A percentile compares a stretch with the other conserved stretches of the same genome.
Conservation (phyloP, 768 basidiomycete genomes). For the Lactifluus volemus region DNA sequence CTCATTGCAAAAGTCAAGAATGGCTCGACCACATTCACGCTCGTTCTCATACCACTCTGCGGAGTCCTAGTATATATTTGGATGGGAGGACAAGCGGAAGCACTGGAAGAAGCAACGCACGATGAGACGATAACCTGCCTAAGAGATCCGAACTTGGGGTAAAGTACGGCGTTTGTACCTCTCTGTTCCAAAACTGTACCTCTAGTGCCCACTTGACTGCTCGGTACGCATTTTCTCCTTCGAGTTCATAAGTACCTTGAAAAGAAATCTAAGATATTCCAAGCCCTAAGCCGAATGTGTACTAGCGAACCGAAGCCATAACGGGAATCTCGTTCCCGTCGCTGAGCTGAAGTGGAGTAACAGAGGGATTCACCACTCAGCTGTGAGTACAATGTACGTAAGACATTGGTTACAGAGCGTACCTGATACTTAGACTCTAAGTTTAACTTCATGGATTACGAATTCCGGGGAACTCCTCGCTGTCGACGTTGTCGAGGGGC, state of each 20-base stretch:
- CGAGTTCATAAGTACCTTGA: slow-evolving; percentile 52
- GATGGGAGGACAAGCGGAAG: not conserved
- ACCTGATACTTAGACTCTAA: slow-evolving; percentile 6
- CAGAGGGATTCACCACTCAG: not conserved
- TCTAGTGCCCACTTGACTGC: slow-evolving; percentile 55
- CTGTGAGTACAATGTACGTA: not conserved
- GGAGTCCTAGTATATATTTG: slow-evolving; percentile 32
- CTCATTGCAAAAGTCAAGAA: slow-evolving; percentile 43
- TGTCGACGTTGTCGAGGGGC: not conserved
- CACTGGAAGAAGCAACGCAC: slow-evolving; percentile 28
- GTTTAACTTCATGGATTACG: slow-evolving; percentile 6
- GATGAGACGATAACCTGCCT: slow-evolving; percentile 60
- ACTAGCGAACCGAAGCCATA: slow-evolving; percentile 42
- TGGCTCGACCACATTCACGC: slow-evolving; percentile 50
- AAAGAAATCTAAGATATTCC: not conserved
- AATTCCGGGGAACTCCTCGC: not conserved
- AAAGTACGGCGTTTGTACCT: not conserved
- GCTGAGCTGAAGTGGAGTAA: slow-evolving; percentile 29
- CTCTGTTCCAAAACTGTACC: slow-evolving; percentile 27
- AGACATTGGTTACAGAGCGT: not conserved
- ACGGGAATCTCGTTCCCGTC: slow-evolving; percentile 50
- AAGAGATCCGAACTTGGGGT: not conserved
- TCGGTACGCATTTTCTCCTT: slow-evolving; percentile 46
- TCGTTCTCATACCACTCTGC: slow-evolving; percentile 60
- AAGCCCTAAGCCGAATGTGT: no score